Conservation (phyloP, 768 basidiomycete species). For the Auricularia cornea region DNA sequence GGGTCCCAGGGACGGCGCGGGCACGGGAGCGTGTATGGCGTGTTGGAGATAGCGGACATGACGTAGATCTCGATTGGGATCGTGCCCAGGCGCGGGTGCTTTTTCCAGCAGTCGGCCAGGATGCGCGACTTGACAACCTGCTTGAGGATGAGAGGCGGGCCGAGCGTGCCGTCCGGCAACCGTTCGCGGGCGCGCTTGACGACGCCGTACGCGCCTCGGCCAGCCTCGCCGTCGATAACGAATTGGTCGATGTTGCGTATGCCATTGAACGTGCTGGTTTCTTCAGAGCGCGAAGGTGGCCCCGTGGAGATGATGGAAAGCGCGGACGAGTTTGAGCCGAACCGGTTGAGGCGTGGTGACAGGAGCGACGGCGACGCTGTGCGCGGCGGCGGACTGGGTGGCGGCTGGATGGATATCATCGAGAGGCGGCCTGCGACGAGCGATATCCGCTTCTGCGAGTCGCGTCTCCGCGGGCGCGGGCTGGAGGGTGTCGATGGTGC, state of each 20-base stretch:
- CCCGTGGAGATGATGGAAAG: slow-evolving; percentile 51
- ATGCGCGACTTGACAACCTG: slow-evolving; percentile 98
- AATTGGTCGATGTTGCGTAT: slow-evolving; percentile 78
- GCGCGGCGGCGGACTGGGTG: slow-evolving; percentile 47
- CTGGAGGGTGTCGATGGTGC: neutral
- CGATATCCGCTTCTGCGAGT: slow-evolving; percentile 79
- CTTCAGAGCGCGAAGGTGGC: slow-evolving; percentile 48
- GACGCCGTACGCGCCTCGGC: slow-evolving; percentile 90
- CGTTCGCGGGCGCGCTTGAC: slow-evolving; percentile 86
- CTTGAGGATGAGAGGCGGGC: slow-evolving; percentile 91
- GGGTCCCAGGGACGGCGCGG: slow-evolving; percentile 80
- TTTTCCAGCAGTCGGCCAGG: slow-evolving; percentile 98
- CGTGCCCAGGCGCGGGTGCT: slow-evolving; percentile 87
- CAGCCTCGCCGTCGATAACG: slow-evolving; percentile 79
- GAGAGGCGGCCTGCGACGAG: slow-evolving; percentile 74
- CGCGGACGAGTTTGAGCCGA: slow-evolving; percentile 53
- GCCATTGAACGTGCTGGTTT: slow-evolving; percentile 38
- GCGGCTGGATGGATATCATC: slow-evolving; percentile 68
- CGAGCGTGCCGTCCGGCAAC: slow-evolving; percentile 62
- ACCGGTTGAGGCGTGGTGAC: slow-evolving; percentile 42
- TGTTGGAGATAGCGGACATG: slow-evolving; percentile 83
- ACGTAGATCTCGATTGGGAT: slow-evolving; percentile 98
- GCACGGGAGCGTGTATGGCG: slow-evolving; percentile 62
- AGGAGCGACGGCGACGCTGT: slow-evolving; percentile 21
- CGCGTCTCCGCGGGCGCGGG: slow-evolving; percentile 44